Percentiles rank a stretch among this genome's conserved stretches.
Conservation (phyloP, 345 rosid genomes). For the Gossypium arboreum region DNA sequence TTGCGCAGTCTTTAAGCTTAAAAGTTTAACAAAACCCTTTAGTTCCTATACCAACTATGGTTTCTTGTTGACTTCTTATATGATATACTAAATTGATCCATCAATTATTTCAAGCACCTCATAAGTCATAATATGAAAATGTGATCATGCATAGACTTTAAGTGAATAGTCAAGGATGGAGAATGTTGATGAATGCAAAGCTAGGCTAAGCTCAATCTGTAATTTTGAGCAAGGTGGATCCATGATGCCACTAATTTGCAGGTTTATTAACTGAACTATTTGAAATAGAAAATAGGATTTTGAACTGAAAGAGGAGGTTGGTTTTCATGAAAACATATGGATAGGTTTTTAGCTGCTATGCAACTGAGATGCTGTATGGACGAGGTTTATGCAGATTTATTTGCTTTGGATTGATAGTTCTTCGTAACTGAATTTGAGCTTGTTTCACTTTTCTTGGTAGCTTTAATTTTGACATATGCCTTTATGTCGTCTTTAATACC, state of each 20-base stretch:
- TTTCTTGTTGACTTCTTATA: neutral
- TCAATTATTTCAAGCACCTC: neutral
- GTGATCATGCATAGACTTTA: neutral
- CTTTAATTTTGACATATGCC: conserved; percentile 5
- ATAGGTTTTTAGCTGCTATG: neutral
- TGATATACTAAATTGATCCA: neutral
- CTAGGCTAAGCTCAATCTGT: neutral
- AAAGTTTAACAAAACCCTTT: neutral
- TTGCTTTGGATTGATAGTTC: neutral
- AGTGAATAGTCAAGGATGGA: neutral
- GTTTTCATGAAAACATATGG: neutral
- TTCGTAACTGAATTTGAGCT: neutral
- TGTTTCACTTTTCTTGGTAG: neutral
- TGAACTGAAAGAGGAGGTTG: neutral
- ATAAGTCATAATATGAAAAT: neutral
- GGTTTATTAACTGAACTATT: neutral
- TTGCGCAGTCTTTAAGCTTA: neutral
- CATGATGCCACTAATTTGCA: neutral
- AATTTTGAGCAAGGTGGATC: neutral
- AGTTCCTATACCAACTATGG: neutral
- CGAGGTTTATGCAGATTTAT: neutral
- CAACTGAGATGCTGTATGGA: neutral
- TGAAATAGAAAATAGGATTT: neutral
- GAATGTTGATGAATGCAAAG: neutral
- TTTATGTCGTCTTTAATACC: neutral